These are phyloP conservation scores for Mortierella hygrophila DNA, from an alignment of 192 early-diverging fungal species.

Conservation along the genomic window DNA sequence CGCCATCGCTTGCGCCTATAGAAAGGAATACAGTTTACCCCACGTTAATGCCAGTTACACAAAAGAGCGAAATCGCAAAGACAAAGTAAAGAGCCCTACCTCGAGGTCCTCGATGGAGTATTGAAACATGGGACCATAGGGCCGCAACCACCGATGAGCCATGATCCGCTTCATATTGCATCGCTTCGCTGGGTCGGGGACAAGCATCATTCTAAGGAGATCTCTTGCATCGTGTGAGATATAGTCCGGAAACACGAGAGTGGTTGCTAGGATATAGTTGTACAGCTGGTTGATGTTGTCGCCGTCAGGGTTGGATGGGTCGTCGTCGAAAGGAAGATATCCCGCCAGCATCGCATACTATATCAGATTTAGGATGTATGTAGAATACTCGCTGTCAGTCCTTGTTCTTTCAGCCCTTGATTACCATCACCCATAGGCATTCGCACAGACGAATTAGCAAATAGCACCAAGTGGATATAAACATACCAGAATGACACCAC, in stretches of 20 bases:
- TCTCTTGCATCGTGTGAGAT: constrained; percentile 82
- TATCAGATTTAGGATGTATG: background rate
- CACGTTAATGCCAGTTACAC: background rate
- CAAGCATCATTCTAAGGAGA: constrained; percentile 89
- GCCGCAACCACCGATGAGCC: constrained; percentile 75
- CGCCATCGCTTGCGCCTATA: constrained; percentile 49
- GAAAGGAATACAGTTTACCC: too few species aligned
- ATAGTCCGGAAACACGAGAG: constrained; percentile 90
- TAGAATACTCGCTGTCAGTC: background rate
- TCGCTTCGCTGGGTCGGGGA: constrained; percentile 86
- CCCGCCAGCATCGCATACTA: constrained; percentile 91
- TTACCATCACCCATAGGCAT: too few species aligned
- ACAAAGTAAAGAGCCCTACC: constrained; percentile 8
- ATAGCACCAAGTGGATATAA: constrained; percentile 1
- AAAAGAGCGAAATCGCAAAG: background rate
- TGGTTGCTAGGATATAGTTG: constrained; percentile 86
- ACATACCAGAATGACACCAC: constrained; percentile 91
- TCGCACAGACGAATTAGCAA: background rate
- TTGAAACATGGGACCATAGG: constrained; percentile 64
- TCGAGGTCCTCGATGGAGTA: constrained; percentile 50
- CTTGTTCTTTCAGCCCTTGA: background rate
- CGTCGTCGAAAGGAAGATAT: constrained; percentile 92
- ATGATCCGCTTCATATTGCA: constrained; percentile 83
- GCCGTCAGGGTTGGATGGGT: constrained; percentile 90
- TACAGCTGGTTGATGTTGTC: constrained; percentile 90